Base-by-base conservation (phyloP, 306 rosid species). In the Rosa multiflora region DNA sequence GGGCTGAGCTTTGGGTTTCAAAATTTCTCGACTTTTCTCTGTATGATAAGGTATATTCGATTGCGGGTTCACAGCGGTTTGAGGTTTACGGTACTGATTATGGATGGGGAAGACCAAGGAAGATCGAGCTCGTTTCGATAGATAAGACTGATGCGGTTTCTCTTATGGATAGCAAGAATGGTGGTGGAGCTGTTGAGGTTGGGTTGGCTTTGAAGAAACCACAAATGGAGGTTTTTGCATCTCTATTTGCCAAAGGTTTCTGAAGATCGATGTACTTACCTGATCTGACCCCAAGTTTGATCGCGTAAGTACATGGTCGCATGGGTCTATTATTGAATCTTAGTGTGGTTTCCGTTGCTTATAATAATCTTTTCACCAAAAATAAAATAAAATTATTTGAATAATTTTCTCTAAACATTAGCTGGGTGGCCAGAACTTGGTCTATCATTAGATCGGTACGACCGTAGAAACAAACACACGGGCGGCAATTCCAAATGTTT, bases 71-170 rank as follows among this genome's bases (percentile, higher is more conserved):
- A 1, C 82, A 75, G 4, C 23, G 77, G 42, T 78, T 86, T 69
- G 83, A 46, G 67, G 17, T 81, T 56, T 78, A 86, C 10, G 21
- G 29, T 29, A 39, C 58, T 74, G 90, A 86, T 56, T 88, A 84
- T 63, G 88, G 90, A 13, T 84, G 88, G 90, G 88, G 88, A 53
- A 83, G 29, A 40, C 90, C 87, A 0, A 71, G 4, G 64, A 88
- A 80, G 71, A 46, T 80, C 26, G 84, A 77, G 8, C 1, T 78
- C 0, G 39, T 83, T 43, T 39, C 72, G 1, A 80, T 84, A 20
- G 70, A 72, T 29, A 10, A 11, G n/a, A 8, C 63, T 0, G 74
- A 56, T 4, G 82, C 75, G 10, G 58, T 75, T 14, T 40, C 55
- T 9, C 10, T 78, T 3, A 37, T 18, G 0, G 75, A 86, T 2